A percentile compares a stretch with the other conserved stretches of the same genome.
These are phyloP conservation scores for Fusarium algeriense DNA, from an alignment of 2,329 filamentous ascomycete species.

Conservation along the genomic window DNA sequence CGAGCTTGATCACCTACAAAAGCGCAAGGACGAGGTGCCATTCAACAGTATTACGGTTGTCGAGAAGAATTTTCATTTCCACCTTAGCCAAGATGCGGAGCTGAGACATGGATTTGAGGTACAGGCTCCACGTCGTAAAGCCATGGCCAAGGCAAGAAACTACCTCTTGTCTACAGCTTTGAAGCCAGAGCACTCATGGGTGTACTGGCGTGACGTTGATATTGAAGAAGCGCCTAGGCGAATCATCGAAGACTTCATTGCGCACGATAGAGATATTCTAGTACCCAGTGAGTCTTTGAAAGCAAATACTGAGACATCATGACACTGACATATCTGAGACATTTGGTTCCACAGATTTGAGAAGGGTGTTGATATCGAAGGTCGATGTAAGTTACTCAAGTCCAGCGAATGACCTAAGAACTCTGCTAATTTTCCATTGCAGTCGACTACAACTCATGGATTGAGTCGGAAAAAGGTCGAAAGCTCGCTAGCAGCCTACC, in stretches of 20 bases:
- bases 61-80: conserved; percentile 89
- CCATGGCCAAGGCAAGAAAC: conserved; percentile 91
- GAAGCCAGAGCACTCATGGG: conserved; percentile 96
- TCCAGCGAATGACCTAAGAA: not conserved
- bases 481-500: conserved; percentile 79
- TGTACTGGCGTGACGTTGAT: conserved; percentile 98
- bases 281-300: conserved; percentile 81
- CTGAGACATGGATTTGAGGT: conserved; percentile 88
- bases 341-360: conserved; percentile 96
- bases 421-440: conserved; percentile 29
- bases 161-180: conserved; percentile 87
- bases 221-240: conserved; percentile 89
- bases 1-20: conserved; percentile 90
- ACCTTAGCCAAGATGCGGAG: conserved; percentile 81
- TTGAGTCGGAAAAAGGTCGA: conserved; percentile 88
- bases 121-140: conserved; percentile 89
- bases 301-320: not conserved
- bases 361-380: conserved; percentile 87
- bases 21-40: conserved; percentile 80
- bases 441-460: conserved; percentile 99
- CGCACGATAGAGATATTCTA: conserved; percentile 91
- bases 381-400: conserved; percentile 78
- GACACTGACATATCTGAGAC: conserved; percentile 66
- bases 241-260: conserved; percentile 95
- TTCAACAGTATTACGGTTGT: conserved; percentile 89